A percentile compares a stretch with the other conserved stretches of the same genome.
These are phyloP conservation scores for Zopfia rhizophila DNA, from an alignment of 2,329 filamentous ascomycete genomes.

Conservation along the genomic window DNA sequence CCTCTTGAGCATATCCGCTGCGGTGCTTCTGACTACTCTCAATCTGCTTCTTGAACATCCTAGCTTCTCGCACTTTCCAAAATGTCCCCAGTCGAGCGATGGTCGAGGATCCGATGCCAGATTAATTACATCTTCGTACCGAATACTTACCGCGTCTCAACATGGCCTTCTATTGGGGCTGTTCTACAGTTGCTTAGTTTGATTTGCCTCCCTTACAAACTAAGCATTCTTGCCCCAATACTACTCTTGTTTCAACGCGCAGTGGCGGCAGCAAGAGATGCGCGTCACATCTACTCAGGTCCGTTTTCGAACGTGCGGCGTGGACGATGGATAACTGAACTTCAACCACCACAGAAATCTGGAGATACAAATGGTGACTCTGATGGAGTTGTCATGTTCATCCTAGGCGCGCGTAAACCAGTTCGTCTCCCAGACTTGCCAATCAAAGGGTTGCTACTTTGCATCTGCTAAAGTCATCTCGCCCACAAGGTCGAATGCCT, in stretches of 20 bases:
- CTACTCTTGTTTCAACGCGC: background rate
- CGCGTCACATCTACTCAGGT: background rate
- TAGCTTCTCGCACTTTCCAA: too few species aligned
- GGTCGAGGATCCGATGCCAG: too few species aligned
- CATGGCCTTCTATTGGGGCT: slow-evolving; percentile 3
- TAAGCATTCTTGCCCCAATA: slow-evolving; percentile 3
- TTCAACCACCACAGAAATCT: background rate
- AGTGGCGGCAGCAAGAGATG: background rate
- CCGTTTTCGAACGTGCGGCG: background rate
- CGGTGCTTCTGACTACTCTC: too few species aligned
- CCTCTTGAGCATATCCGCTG: too few species aligned
- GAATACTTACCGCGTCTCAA: slow-evolving; percentile 5
- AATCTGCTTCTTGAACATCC: too few species aligned
- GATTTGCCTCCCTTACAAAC: background rate
- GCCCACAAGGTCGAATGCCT: slow-evolving; percentile 5
- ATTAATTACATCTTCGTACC: slow-evolving; percentile 3
- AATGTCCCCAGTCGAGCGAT: too few species aligned
- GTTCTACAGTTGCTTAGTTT: background rate
- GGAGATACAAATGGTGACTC: background rate
- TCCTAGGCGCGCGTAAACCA: slow-evolving; percentile 9
- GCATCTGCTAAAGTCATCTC: background rate
- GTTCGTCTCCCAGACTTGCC: slow-evolving; percentile 1
- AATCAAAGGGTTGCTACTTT: background rate
- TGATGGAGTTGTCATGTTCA: slow-evolving; percentile 8
- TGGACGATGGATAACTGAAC: slow-evolving; percentile 1